phyloP scores from a whole-genome alignment of 208 protist genomes.

The Endotrypanum monterogeii region DNA sequence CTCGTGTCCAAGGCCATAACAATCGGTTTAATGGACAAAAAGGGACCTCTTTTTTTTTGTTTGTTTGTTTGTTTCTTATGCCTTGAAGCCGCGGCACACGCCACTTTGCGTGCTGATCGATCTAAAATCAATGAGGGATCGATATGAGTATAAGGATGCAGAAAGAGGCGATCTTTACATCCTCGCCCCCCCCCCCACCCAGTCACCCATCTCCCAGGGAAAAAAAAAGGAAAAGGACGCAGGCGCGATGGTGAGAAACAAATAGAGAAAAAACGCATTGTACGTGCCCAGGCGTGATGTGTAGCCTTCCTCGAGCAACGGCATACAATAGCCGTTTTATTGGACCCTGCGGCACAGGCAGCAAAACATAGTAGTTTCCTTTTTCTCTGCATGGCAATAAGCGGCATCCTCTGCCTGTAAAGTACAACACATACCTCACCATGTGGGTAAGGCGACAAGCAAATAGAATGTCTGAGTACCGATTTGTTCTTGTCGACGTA shows the following conservation, averaged over 20 bases:
- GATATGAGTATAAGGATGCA: not conserved
- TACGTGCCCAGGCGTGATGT: not conserved
- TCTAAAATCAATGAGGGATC: not conserved
- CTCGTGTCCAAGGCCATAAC: constrained; percentile 57
- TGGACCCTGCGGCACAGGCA: not conserved
- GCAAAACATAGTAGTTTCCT: no score
- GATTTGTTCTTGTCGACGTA: no score
- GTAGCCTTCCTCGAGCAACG: not conserved
- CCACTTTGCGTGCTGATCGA: not conserved
- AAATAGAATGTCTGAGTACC: no score
- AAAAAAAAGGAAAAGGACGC: not conserved
- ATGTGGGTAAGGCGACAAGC: no score
- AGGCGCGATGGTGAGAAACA: not conserved
- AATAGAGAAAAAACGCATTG: not conserved
- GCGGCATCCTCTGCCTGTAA: no score
- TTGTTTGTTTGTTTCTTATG: no score
- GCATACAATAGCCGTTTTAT: no score
- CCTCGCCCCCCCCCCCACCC: no score
- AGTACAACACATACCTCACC: no score
- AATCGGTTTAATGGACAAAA: not conserved
- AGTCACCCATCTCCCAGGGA: no score
- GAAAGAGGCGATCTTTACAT: not conserved
- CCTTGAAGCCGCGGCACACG: not conserved
- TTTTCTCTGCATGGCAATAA: not conserved
- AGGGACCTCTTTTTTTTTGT: not conserved